Base-by-base conservation (phyloP, 352 stramenopile genomes). In the Globisporangium carolinianum region DNA sequence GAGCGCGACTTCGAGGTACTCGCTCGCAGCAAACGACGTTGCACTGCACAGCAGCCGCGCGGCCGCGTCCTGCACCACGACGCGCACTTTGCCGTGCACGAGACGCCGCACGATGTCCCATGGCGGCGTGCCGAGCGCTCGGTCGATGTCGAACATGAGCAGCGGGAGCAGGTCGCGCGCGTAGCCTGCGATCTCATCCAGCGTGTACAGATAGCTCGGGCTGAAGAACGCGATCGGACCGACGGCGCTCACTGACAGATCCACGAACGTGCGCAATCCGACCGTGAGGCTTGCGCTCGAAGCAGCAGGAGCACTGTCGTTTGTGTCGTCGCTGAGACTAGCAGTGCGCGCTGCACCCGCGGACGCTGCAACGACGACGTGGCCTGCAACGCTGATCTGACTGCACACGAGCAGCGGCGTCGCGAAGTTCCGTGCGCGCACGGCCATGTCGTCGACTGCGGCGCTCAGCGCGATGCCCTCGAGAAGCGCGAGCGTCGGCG, bases 91-190 rank as follows among this genome's bases (percentile, higher is more conserved):
- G 6, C 81, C 81, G 39, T 94, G 81, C 10, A 91, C 5, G 41
- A 89, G 35, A 4, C 79, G 71, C 10, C 83, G 71, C 12, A 61
- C 24, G 35, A 87, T 89, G 64, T 91, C 83, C 63, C 76, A 84
- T 38, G 68, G 46, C 37, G 71, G 45, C 0, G 69, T 74, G 17
- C 58, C 37, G 38, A 74, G 57, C 4, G 53, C 55, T 37, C 63
- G 73, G 51, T 91, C 82, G 3, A 90, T 55, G 42, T 83, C 62
- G 6, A 79, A 57, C 6, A 87, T 7, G 18, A 83, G n/a, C 7
- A 73, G 55, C 15, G 76, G 71, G 0, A 88, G 32, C 7, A 83
- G 51, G 0, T 41, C 51, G 37, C 73, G 52, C 10, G 57, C 62
- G 4, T 84, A 61, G 0, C 51, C 53, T 1, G 62, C 61, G 9